Conservation (phyloP, 2,329 filamentous ascomycete species). For the Scedosporium minutisporum region DNA sequence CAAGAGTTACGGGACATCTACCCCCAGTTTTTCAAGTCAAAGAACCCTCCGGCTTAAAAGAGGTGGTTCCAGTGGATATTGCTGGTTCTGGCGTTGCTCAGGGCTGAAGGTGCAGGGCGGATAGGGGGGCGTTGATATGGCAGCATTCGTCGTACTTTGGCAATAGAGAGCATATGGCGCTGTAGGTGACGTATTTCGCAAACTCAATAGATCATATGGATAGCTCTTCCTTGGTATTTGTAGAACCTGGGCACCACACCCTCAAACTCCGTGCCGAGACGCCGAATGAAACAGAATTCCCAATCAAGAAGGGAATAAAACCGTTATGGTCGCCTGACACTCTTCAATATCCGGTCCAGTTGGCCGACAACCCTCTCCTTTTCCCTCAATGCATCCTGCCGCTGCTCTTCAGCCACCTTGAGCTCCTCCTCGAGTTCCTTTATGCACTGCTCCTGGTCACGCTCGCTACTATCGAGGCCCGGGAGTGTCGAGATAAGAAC, state of each 20-base stretch:
- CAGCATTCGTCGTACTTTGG: neutral
- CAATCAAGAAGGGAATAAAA: neutral
- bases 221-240: neutral
- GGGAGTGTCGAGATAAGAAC: slow-evolving; percentile 64
- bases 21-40: slow-evolving; percentile 73
- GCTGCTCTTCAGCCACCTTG: slow-evolving; percentile 51
- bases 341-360: slow-evolving; percentile 52
- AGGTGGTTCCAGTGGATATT: too few relatives aligned
- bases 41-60: slow-evolving; percentile 4
- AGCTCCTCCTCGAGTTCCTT: slow-evolving; percentile 56
- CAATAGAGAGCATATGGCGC: neutral
- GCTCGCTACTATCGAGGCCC: slow-evolving; percentile 68
- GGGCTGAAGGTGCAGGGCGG: neutral
- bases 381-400: slow-evolving; percentile 54
- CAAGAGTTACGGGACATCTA: slow-evolving; percentile 68
- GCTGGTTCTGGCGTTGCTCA: neutral
- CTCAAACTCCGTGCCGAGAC: neutral
- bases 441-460: slow-evolving; percentile 62
- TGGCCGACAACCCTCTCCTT: slow-evolving; percentile 50
- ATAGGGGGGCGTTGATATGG: neutral
- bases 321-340: slow-evolving; percentile 34
- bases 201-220: neutral
- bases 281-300: neutral
- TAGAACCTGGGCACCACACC: neutral
- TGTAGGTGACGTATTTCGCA: neutral